A percentile compares a stretch with the other conserved stretches of the same genome.
Evolutionary conservation across 2,329 filamentous ascomycete species (phyloP).

Genomic region (Venturia asperata): DNA sequence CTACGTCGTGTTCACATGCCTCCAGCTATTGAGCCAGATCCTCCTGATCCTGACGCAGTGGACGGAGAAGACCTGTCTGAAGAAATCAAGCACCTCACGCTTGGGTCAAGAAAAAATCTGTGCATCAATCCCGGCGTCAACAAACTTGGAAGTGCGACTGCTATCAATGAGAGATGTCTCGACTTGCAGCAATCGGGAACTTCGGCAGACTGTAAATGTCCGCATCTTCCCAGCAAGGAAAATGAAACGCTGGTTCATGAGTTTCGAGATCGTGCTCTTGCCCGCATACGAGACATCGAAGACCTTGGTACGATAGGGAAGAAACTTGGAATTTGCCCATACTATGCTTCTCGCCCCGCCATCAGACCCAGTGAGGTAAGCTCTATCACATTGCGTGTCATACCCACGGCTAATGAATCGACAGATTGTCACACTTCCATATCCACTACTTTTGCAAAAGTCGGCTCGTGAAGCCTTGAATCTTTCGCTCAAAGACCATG

Average conservation of each 20-base stretch:
- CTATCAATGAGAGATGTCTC: constrained; percentile 88
- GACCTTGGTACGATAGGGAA: constrained; percentile 75
- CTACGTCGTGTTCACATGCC: constrained; percentile 71
- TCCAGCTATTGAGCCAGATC: constrained; percentile 50
- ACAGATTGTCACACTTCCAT: constrained; percentile 80
- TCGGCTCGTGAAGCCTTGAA: constrained; percentile 80
- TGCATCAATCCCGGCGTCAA: constrained; percentile 85
- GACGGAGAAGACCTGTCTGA: constrained; percentile 40
- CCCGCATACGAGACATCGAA: constrained; percentile 86
- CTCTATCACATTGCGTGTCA: not conserved
- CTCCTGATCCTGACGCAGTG: constrained; percentile 31
- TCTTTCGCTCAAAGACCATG: constrained; percentile 75
- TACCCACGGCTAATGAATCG: not conserved
- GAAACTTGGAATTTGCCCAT: constrained; percentile 77
- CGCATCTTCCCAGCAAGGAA: constrained; percentile 71
- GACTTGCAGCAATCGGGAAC: constrained; percentile 72
- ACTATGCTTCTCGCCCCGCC: constrained; percentile 85
- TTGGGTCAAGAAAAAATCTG: constrained; percentile 78
- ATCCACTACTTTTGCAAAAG: constrained; percentile 80
- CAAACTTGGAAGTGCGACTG: constrained; percentile 60
- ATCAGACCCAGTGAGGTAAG: constrained; percentile 68
- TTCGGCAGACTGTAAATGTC: constrained; percentile 60
- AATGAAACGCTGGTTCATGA: constrained; percentile 63
- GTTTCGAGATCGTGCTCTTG: constrained; percentile 78
- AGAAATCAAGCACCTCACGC: constrained; percentile 68